Evolutionary conservation across 441 rosid species (phyloP).

Genomic region (Pelargonium australe): DNA sequence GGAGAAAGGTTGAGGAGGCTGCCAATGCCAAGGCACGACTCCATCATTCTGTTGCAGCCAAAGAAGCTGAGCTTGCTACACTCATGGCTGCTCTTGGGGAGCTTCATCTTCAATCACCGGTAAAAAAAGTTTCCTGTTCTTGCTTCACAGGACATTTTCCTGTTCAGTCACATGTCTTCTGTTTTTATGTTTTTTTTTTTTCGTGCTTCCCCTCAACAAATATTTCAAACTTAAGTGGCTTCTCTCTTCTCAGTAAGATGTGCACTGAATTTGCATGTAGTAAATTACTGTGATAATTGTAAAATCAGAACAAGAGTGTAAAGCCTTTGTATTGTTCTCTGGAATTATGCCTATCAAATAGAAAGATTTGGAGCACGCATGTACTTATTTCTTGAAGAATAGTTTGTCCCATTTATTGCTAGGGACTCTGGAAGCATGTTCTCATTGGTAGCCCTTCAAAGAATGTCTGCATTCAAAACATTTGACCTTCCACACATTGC

Average conservation of each 20-base stretch:
- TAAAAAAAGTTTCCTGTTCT: conserved; percentile 23
- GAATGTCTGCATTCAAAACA: too few species aligned
- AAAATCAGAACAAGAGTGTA: neutral
- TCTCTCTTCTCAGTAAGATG: neutral
- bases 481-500: too few species aligned
- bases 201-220: neutral
- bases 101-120: conserved; percentile 62
- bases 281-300: neutral
- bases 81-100: conserved; percentile 91
- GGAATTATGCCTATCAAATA: too few species aligned
- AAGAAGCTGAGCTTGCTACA: conserved; percentile 95
- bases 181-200: neutral
- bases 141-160: neutral
- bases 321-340: neutral
- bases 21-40: conserved; percentile 85
- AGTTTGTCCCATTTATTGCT: too few species aligned
- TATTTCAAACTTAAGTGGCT: neutral
- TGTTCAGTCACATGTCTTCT: neutral
- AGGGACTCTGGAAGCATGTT: too few species aligned
- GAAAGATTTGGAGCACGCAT: too few species aligned
- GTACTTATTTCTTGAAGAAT: too few species aligned
- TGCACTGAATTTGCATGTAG: conserved; percentile 1
- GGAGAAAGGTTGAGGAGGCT: conserved; percentile 92
- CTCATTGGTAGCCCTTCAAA: too few species aligned
- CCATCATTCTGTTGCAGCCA: conserved; percentile 86